A percentile compares a stretch with the other conserved stretches of the same genome.
Evolutionary conservation across 352 stramenopile species (phyloP).

Genomic region (Phytophthora brassicae): DNA sequence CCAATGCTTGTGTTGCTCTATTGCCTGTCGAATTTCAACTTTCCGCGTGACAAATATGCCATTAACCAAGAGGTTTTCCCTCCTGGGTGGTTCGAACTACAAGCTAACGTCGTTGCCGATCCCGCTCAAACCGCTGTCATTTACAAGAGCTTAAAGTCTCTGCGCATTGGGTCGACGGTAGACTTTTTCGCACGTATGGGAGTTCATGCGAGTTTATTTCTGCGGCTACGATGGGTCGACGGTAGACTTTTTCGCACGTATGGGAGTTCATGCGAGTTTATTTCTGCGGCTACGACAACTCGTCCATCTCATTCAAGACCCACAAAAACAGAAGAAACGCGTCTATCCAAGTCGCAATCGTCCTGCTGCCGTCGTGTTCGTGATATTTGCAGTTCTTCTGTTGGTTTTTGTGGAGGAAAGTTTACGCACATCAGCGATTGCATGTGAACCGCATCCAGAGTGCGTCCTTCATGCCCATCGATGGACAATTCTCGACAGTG

Average conservation of each 20-base stretch:
- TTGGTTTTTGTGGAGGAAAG: conserved; percentile 19
- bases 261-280: conserved; percentile 31
- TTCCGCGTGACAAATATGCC: conserved; percentile 21
- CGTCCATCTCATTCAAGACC: conserved; percentile 9
- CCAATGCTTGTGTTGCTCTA: conserved; percentile 30
- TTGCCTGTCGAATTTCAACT: conserved; percentile 23
- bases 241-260: conserved; percentile 29
- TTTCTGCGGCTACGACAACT: conserved; percentile 15
- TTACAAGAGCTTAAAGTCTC: conserved; percentile 31
- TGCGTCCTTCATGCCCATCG: conserved; percentile 29
- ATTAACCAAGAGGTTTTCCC: conserved; percentile 30
- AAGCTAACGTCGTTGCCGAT: conserved; percentile 24
- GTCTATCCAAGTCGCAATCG: conserved; percentile 21
- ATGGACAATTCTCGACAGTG: conserved; percentile 14
- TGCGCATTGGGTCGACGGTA: conserved; percentile 31
- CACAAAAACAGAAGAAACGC: neutral
- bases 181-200: conserved; percentile 37
- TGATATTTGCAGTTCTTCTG: conserved; percentile 6
- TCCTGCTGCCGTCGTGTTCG: conserved; percentile 7
- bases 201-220: conserved; percentile 22
- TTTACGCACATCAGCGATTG: conserved; percentile 5
- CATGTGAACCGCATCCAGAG: conserved; percentile 15
- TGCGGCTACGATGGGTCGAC: too few species aligned
- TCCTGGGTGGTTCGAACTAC: conserved; percentile 28
- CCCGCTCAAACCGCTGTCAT: conserved; percentile 26